phyloP scores from a whole-genome alignment of 352 stramenopile genomes.

The Phytophthora multivora region DNA sequence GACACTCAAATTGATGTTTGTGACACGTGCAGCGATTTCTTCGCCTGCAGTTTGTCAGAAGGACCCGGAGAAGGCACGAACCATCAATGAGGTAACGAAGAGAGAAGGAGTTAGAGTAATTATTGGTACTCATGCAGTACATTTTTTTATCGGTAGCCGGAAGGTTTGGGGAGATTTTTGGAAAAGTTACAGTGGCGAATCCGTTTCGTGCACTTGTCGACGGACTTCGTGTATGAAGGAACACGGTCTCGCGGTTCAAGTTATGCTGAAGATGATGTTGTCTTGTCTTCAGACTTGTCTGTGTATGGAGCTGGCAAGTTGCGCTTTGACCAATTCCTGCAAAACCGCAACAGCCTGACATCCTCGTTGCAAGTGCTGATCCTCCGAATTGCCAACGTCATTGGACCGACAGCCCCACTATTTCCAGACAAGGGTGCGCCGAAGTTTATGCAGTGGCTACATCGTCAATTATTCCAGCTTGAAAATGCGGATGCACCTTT shows the following conservation, averaged over 20 bases:
- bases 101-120: neutral
- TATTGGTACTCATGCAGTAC: neutral
- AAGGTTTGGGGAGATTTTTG: constrained; percentile 39
- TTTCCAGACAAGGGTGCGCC: constrained; percentile 38
- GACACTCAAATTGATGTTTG: neutral
- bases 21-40: constrained; percentile 44
- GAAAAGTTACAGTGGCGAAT: constrained; percentile 21
- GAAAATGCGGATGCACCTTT: constrained; percentile 24
- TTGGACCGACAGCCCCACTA: constrained; percentile 47
- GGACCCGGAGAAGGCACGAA: constrained; percentile 34
- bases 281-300: constrained; percentile 24
- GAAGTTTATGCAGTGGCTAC: constrained; percentile 77
- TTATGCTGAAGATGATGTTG: constrained; percentile 46
- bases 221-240: constrained; percentile 73
- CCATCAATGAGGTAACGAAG: constrained; percentile 54
- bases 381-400: constrained; percentile 69
- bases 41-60: constrained; percentile 64
- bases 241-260: constrained; percentile 14
- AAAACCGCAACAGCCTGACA: constrained; percentile 4
- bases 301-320: constrained; percentile 61
- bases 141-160: constrained; percentile 30
- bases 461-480: constrained; percentile 40
- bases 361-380: constrained; percentile 24
- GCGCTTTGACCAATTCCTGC: constrained; percentile 50
- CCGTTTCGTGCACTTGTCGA: constrained; percentile 69